A percentile compares a stretch with the other conserved stretches of the same genome.
Evolutionary conservation across 371 early-diverging fungal species (phyloP).

Genomic region (Mucor mucedo): DNA sequence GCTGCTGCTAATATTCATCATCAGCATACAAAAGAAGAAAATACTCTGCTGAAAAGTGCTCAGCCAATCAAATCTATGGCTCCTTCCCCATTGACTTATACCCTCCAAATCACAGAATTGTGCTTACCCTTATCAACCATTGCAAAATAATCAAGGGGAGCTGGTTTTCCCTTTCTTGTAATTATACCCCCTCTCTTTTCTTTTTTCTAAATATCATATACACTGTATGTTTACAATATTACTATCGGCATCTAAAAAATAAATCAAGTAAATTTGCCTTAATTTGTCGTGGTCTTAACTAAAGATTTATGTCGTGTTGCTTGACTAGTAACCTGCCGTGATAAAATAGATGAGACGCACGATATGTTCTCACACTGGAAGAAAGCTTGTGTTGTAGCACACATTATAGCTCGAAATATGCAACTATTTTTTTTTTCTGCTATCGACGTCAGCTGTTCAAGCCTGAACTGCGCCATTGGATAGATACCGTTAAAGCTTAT

Average conservation of each 20-base stretch:
- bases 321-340: neutral
- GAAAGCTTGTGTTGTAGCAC: too few species aligned
- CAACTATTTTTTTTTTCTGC: too few species aligned
- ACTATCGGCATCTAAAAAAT: conserved; percentile 10
- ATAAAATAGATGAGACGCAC: neutral
- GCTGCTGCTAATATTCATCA: conserved; percentile 6
- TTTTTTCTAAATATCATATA: neutral
- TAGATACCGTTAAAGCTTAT: too few species aligned
- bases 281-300: neutral
- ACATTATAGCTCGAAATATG: too few species aligned
- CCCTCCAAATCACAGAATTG: conserved; percentile 51
- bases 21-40: too few species aligned
- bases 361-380: too few species aligned
- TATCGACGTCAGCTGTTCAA: too few species aligned
- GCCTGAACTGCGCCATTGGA: too few species aligned
- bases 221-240: neutral
- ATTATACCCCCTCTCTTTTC: neutral
- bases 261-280: neutral
- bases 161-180: conserved; percentile 5
- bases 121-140: conserved; percentile 48
- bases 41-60: conserved; percentile 16
- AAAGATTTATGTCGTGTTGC: neutral
- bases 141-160: conserved; percentile 18
- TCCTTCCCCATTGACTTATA: conserved; percentile 42
- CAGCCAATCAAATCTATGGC: conserved; percentile 29